A percentile compares a stretch with the other conserved stretches of the same genome.
These are phyloP conservation scores for Asterionellopsis glacialis DNA, from an alignment of 108 stramenopile species.

Conservation along the genomic window DNA sequence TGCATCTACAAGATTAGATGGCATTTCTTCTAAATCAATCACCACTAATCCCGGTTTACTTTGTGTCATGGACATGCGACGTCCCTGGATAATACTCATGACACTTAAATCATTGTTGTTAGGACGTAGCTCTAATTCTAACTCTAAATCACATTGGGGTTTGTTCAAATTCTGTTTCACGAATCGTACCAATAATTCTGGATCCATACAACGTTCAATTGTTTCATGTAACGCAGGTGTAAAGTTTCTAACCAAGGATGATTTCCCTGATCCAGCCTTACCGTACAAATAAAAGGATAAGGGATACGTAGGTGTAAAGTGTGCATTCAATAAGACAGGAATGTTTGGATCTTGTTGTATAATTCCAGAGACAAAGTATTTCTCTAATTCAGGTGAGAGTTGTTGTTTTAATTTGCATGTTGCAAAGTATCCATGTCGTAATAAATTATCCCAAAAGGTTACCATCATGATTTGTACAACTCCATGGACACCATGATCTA, in stretches of 20 bases:
- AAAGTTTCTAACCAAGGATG: constrained; percentile 45
- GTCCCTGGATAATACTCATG: constrained; percentile 77
- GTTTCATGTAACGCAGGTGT: constrained; percentile 40
- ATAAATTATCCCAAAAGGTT: constrained; percentile 43
- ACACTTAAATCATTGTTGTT: constrained; percentile 74
- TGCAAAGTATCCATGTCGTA: constrained; percentile 43
- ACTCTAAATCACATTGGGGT: constrained; percentile 23
- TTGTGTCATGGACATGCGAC: constrained; percentile 58
- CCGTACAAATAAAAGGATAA: constrained; percentile 62
- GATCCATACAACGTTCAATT: constrained; percentile 40
- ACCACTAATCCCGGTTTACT: constrained; percentile 66
- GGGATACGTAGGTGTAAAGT: constrained; percentile 51
- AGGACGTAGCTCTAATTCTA: constrained; percentile 59
- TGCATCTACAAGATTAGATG: constrained; percentile 19
- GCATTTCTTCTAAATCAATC: constrained; percentile 64
- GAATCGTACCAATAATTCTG: constrained; percentile 55
- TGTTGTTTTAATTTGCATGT: constrained; percentile 25
- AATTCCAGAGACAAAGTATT: constrained; percentile 37
- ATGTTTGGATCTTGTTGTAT: constrained; percentile 18
- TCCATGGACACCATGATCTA: constrained; percentile 15
- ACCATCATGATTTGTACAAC: constrained; percentile 41
- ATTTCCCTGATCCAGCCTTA: constrained; percentile 61
- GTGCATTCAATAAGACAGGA: constrained; percentile 44
- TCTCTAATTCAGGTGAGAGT: constrained; percentile 15
- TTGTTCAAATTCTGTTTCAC: constrained; percentile 82